Evolutionary conservation across 192 early-diverging fungal genomes (phyloP).

Genomic region (Chytriomyces sp.): DNA sequence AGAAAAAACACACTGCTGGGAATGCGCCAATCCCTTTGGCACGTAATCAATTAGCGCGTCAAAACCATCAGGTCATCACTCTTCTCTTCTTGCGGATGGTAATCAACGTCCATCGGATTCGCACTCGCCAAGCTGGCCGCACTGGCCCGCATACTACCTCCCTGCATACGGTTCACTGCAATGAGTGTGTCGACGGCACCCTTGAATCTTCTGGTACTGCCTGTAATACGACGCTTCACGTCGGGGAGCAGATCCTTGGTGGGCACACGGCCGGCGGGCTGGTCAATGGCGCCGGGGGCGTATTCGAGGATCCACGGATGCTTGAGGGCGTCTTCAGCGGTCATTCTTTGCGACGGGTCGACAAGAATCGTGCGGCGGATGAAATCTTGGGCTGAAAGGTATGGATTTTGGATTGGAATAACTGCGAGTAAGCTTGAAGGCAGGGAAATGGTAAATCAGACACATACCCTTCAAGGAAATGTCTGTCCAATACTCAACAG

Average conservation of each 20-base stretch:
- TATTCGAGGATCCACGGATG: constrained; percentile 78
- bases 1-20: background rate
- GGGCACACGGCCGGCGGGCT: constrained; percentile 38
- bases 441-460: background rate
- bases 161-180: constrained; percentile 9
- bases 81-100: constrained; percentile 21
- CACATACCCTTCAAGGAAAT: constrained; percentile 61
- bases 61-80: constrained; percentile 28
- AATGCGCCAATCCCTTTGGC: too few relatives aligned
- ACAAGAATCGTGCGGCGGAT: constrained; percentile 67
- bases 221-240: constrained; percentile 52
- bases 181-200: constrained; percentile 19
- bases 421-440: background rate
- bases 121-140: background rate
- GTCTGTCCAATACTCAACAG: constrained; percentile 62
- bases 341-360: constrained; percentile 73
- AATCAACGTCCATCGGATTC: constrained; percentile 22
- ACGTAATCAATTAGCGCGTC: constrained; percentile 8
- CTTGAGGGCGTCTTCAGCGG: constrained; percentile 75
- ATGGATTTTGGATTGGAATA: background rate
- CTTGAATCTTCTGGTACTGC: constrained; percentile 13
- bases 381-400: constrained; percentile 72
- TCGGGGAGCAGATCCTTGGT: constrained; percentile 84
- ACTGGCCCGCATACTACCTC: background rate
- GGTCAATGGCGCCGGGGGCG: constrained; percentile 16